Percentiles rank a stretch among this genome's conserved stretches.
These are phyloP conservation scores for Neostapfia colusana DNA, from an alignment of 176 grass and related monocot genomes.

Conservation along the genomic window DNA sequence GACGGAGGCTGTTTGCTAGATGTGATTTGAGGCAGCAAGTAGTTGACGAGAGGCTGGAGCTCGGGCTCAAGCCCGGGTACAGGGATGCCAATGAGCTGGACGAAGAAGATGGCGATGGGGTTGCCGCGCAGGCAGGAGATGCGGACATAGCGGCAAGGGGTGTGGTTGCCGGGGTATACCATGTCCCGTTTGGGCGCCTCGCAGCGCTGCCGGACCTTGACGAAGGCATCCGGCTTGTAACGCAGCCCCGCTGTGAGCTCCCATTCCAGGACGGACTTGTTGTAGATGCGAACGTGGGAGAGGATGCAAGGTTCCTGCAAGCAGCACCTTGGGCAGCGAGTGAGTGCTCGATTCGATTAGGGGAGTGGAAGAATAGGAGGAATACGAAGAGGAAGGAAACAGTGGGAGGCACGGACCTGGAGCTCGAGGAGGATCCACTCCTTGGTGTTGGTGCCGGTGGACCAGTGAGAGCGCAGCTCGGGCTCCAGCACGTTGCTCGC, in stretches of 20 bases:
- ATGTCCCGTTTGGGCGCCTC: constrained; percentile 88
- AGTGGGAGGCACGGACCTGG: constrained; percentile 33
- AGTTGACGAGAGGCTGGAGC: constrained; percentile 74
- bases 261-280: constrained; percentile 97
- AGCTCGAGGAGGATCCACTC: constrained; percentile 98
- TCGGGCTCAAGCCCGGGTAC: constrained; percentile 91
- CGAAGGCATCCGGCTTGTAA: constrained; percentile 90
- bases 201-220: constrained; percentile 71
- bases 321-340: constrained; percentile 1
- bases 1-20: constrained; percentile 69
- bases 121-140: constrained; percentile 86
- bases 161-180: constrained; percentile 73
- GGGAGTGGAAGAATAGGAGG: neutral
- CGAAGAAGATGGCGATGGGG: constrained; percentile 92
- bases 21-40: constrained; percentile 76
- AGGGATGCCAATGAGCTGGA: constrained; percentile 87
- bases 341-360: constrained; percentile 5
- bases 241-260: constrained; percentile 84
- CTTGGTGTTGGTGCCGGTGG: constrained; percentile 87
- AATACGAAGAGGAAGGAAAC: neutral
- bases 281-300: constrained; percentile 88
- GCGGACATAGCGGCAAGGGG: constrained; percentile 87
- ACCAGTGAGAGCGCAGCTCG: constrained; percentile 92
- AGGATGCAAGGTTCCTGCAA: constrained; percentile 81
- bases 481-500: constrained; percentile 68